phyloP scores from a whole-genome alignment of 495 filamentous ascomycete species.

The Thermothielavioides terrestris region DNA sequence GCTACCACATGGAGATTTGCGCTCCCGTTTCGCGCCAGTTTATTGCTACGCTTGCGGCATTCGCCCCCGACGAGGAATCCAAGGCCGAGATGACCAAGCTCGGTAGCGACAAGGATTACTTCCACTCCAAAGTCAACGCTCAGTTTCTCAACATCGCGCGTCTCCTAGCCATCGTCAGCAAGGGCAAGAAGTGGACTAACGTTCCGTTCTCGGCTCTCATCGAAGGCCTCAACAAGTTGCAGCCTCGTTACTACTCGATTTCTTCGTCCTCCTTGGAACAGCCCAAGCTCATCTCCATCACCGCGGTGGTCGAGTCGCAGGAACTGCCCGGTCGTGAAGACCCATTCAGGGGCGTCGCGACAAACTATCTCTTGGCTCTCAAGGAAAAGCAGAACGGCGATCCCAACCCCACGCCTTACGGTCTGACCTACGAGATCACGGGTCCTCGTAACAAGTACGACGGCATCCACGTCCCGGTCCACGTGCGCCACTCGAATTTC shows the following conservation, averaged over 20 bases:
- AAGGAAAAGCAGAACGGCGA: slow-evolving; percentile 97
- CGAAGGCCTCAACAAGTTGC: slow-evolving; percentile 87
- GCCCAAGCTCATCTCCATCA: slow-evolving; percentile 88
- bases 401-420: slow-evolving; percentile 73
- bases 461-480: slow-evolving; percentile 90
- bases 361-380: slow-evolving; percentile 92
- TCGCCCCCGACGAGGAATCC: slow-evolving; percentile 73
- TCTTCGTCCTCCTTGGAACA: slow-evolving; percentile 94
- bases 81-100: slow-evolving; percentile 84
- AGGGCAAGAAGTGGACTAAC: slow-evolving; percentile 62
- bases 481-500: slow-evolving; percentile 98
- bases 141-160: slow-evolving; percentile 87
- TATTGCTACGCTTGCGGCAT: slow-evolving; percentile 74
- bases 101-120: slow-evolving; percentile 91
- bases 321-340: slow-evolving; percentile 68
- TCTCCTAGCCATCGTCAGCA: slow-evolving; percentile 65
- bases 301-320: slow-evolving; percentile 84
- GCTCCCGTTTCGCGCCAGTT: slow-evolving; percentile 96
- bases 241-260: slow-evolving; percentile 98
- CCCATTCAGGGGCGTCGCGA: slow-evolving; percentile 86
- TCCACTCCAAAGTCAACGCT: slow-evolving; percentile 75
- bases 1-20: slow-evolving; percentile 97
- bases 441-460: slow-evolving; percentile 96
- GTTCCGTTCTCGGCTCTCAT: slow-evolving; percentile 93
- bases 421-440: slow-evolving; percentile 77